phyloP scores from a whole-genome alignment of 495 filamentous ascomycete species.

The Aspergillus funiculosus region DNA sequence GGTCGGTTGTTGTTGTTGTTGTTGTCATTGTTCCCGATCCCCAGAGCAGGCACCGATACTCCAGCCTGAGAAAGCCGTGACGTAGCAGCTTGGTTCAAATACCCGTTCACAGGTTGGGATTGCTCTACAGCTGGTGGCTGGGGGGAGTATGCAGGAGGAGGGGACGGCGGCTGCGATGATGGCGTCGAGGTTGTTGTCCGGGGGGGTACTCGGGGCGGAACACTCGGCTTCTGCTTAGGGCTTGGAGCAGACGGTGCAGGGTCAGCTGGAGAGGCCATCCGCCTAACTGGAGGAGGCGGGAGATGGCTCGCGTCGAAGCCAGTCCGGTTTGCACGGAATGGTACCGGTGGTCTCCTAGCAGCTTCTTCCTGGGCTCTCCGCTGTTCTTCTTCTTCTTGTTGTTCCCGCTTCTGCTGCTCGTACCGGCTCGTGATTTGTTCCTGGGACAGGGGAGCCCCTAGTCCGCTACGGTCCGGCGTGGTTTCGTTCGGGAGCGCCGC shows the following conservation, averaged over 20 bases:
- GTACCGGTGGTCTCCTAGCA: conserved; percentile 48
- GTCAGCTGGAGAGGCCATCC: conserved; percentile 44
- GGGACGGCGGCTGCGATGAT: conserved; percentile 34
- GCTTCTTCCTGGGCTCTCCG: conserved; percentile 9
- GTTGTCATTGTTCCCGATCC: conserved; percentile 51
- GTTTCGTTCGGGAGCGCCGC: conserved; percentile 42
- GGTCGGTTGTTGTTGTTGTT: no score
- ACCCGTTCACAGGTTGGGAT: conserved; percentile 25
- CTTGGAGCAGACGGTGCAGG: conserved; percentile 24
- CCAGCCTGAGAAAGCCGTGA: conserved; percentile 68
- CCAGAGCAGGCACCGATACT: conserved; percentile 74
- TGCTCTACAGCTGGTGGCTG: conserved; percentile 21
- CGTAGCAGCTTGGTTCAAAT: conserved; percentile 64
- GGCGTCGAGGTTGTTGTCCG: conserved; percentile 46
- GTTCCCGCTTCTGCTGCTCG: conserved; percentile 31
- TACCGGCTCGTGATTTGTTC: conserved; percentile 40
- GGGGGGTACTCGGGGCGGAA: conserved; percentile 73
- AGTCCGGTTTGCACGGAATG: conserved; percentile 65
- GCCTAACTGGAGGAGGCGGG: conserved; percentile 62
- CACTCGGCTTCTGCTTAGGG: conserved; percentile 45
- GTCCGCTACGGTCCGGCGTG: conserved; percentile 43
- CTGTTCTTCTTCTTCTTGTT: conserved; percentile 36
- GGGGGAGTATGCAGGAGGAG: conserved; percentile 50
- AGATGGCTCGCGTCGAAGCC: conserved; percentile 62
- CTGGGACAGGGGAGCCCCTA: conserved; percentile 44